Conservation (phyloP, 805 yeast species). For the Limtongozyma cylindracea region DNA sequence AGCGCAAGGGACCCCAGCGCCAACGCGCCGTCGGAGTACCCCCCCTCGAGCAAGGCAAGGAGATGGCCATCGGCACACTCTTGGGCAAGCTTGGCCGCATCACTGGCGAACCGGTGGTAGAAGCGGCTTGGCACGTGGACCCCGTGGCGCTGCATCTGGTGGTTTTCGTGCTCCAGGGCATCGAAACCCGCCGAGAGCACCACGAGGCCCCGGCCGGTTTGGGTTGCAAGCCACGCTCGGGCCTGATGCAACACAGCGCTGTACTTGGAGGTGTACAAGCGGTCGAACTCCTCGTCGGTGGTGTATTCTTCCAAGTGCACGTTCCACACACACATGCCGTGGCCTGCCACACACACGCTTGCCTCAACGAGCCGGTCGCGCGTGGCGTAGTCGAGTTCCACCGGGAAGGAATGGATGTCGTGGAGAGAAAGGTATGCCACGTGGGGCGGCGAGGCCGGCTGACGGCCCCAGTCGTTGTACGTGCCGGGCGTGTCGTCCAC, state of each 20-base stretch:
- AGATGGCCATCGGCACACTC: conserved; percentile 34
- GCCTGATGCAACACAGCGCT: conserved; percentile 39
- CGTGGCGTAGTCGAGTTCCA: conserved; percentile 56
- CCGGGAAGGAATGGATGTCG: conserved; percentile 70
- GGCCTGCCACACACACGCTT: conserved; percentile 55
- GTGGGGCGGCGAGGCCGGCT: conserved; percentile 24
- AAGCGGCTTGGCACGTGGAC: conserved; percentile 67
- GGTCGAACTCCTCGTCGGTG: conserved; percentile 37
- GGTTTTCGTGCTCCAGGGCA: conserved; percentile 61
- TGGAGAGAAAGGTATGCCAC: conserved; percentile 70
- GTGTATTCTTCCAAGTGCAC: conserved; percentile 49
- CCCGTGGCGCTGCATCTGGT: conserved; percentile 68
- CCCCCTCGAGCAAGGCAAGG: conserved; percentile 59
- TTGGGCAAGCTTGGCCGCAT: conserved; percentile 44
- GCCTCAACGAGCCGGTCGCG: conserved; percentile 50
- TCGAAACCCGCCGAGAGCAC: conserved; percentile 77
- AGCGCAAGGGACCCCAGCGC: conserved; percentile 63
- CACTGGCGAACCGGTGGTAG: conserved; percentile 46
- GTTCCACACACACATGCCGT: conserved; percentile 63
- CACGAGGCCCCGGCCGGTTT: conserved; percentile 28
- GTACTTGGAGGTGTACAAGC: conserved; percentile 33
- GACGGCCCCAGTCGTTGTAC: conserved; percentile 14
- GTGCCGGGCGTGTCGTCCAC: conserved; percentile 19
- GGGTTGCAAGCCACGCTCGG: conserved; percentile 29
- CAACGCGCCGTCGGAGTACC: conserved; percentile 65